These are phyloP conservation scores for Boletus subcaerulescens DNA, from an alignment of 768 basidiomycete genomes.

Conservation along the genomic window DNA sequence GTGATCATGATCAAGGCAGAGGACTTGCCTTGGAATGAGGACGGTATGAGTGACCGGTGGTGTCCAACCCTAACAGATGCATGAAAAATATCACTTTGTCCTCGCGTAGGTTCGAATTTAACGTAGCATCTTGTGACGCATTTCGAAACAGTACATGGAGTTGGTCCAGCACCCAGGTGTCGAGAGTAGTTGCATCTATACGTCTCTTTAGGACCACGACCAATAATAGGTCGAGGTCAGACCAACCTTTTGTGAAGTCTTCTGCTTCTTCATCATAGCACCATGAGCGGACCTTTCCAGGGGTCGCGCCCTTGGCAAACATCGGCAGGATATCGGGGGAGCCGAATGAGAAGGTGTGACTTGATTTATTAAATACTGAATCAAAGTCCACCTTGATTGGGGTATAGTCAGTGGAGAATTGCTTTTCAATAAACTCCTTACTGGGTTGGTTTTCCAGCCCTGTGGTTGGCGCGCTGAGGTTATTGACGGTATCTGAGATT, in stretches of 20 bases:
- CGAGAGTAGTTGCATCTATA: constrained; percentile 71
- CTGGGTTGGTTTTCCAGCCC: constrained; percentile 88
- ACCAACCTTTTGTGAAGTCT: constrained; percentile 79
- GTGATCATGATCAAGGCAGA: neutral
- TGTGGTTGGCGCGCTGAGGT: constrained; percentile 23
- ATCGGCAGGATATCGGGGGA: constrained; percentile 88
- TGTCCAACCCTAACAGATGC: constrained; percentile 81
- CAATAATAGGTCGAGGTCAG: neutral
- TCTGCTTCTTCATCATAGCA: constrained; percentile 74
- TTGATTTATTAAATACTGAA: constrained; percentile 83
- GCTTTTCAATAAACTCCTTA: constrained; percentile 21
- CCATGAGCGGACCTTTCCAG: constrained; percentile 71
- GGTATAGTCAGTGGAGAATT: neutral
- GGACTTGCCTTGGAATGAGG: constrained; percentile 68
- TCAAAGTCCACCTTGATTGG: constrained; percentile 65
- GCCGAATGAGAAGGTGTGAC: constrained; percentile 76
- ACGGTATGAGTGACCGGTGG: constrained; percentile 82
- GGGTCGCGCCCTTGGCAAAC: constrained; percentile 73
- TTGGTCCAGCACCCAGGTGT: constrained; percentile 76
- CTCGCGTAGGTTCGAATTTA: constrained; percentile 51
- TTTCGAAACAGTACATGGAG: constrained; percentile 61
- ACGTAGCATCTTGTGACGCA: constrained; percentile 48
- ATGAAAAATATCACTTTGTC: constrained; percentile 76
- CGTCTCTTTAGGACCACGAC: neutral
- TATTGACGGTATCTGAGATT: constrained; percentile 3